Evolutionary conservation across 306 rosid genomes (phyloP), one percentile per base, ranked within the genome.

Genomic region (Morella rubra): DNA sequence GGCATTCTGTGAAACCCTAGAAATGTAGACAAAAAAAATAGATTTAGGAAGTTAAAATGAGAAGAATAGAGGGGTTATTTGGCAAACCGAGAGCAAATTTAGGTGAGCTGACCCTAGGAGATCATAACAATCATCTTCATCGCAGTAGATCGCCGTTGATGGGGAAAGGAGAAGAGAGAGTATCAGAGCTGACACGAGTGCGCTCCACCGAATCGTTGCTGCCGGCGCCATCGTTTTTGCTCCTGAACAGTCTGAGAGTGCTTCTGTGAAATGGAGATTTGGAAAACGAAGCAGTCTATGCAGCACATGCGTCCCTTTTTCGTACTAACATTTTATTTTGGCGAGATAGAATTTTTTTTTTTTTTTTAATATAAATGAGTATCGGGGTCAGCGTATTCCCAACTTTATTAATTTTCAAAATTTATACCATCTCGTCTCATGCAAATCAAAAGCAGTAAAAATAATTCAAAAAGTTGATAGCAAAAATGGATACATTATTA

Each of bases 111-210:
- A 95, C 98, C 98, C 98, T 4, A 92, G 96, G 32, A 95, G 96
- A 89, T 92, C 99, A 81, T 95, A 95, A 90, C 99, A 95, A 86
- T 95, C 98, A 71, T 95, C 99, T 84, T 95, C 99, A 32, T 92
- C 98, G 85, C 99, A 95, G 85, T 95, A 95, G 91, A 95, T 95
- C 53, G 98, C 97, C 22, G 44, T 54, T 0, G 99, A 84, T 8
- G 98, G 87, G 60, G 90, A 82, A 69, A 91, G 44, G 27, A 88
- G 60, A 18, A 87, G 54, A 58, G 74, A 82, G 13, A 86, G 64
- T 20, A 80, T 52, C 6, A 82, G 76, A 10, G 78, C 58, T 16
- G 81, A 72, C 52, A 73, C 72, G 76, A 82, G 54, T 12, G 85
- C 87, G 82, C 76, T 81, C 97, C 92, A 87, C 85, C 98, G 89